phyloP scores from a whole-genome alignment of 1,284 basidiomycete genomes.

The Tylopilus sp. region DNA sequence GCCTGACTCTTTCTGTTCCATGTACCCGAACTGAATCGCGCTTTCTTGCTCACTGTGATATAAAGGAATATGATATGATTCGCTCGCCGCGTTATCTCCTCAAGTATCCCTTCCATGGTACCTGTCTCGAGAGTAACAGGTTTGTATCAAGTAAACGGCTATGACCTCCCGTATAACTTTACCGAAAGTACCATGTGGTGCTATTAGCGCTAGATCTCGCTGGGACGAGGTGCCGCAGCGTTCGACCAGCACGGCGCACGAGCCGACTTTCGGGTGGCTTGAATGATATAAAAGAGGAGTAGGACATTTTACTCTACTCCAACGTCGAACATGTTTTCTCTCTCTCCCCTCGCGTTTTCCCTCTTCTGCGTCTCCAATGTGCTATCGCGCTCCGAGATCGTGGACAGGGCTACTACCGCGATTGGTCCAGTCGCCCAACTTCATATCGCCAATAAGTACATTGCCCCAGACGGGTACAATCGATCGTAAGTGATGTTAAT shows the following conservation, averaged over 20 bases:
- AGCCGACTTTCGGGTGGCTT: neutral
- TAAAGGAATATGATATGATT: too few species aligned
- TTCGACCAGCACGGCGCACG: neutral
- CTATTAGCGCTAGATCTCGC: neutral
- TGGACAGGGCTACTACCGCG: neutral
- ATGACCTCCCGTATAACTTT: neutral
- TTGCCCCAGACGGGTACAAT: conserved; percentile 35
- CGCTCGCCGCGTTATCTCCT: neutral
- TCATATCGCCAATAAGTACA: conserved; percentile 21
- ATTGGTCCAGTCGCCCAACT: conserved; percentile 18
- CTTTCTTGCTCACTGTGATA: neutral
- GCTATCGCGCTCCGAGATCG: neutral
- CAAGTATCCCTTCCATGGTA: neutral
- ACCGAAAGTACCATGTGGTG: neutral
- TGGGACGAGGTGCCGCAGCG: neutral
- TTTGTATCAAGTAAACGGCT: neutral
- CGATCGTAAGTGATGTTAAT: conserved; percentile 24
- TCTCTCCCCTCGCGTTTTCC: neutral
- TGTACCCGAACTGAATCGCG: neutral
- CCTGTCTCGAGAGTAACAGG: neutral
- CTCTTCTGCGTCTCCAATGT: conserved; percentile 5
- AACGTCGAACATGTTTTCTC: neutral
- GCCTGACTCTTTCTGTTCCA: neutral
- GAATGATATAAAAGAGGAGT: conserved; percentile 9
- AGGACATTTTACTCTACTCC: neutral